phyloP scores from a whole-genome alignment of 1,139 yeast species.

The Taphrina communis region DNA sequence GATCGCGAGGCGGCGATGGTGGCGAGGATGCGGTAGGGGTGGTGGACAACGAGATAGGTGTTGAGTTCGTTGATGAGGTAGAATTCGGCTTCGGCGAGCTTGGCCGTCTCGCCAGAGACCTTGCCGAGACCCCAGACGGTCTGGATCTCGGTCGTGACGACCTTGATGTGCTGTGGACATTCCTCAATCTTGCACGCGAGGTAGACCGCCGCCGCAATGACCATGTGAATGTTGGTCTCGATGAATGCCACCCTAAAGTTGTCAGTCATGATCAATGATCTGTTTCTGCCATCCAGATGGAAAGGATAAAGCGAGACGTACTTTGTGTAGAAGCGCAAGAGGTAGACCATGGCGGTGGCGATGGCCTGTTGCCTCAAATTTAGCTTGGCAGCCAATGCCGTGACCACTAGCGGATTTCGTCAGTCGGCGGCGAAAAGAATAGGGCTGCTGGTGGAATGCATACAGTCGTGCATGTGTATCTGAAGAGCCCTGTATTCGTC shows the following conservation, averaged over 20 bases:
- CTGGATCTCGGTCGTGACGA: slow-evolving; percentile 81
- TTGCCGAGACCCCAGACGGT: slow-evolving; percentile 88
- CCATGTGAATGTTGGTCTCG: slow-evolving; percentile 79
- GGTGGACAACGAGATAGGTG: slow-evolving; percentile 78
- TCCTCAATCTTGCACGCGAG: slow-evolving; percentile 94
- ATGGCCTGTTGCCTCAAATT: slow-evolving; percentile 80
- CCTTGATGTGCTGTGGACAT: slow-evolving; percentile 89
- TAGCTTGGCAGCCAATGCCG: slow-evolving; percentile 76
- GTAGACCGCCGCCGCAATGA: slow-evolving; percentile 84
- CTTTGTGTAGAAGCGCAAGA: slow-evolving; percentile 72
- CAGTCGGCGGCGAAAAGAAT: background rate
- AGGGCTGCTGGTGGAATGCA: slow-evolving; percentile 50
- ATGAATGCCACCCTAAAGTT: slow-evolving; percentile 33
- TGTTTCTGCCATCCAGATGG: too few relatives aligned
- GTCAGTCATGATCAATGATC: too few relatives aligned
- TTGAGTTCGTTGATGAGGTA: slow-evolving; percentile 89
- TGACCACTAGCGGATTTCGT: slow-evolving; percentile 62
- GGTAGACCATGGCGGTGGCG: slow-evolving; percentile 86
- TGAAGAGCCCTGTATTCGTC: slow-evolving; percentile 53
- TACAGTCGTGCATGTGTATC: slow-evolving; percentile 54
- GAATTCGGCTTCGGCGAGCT: slow-evolving; percentile 95
- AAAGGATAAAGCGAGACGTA: slow-evolving; percentile 50
- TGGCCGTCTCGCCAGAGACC: slow-evolving; percentile 87
- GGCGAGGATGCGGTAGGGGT: slow-evolving; percentile 65
- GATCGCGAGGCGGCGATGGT: slow-evolving; percentile 2